These are phyloP conservation scores for Glaciozyma antarctica DNA, from an alignment of 768 basidiomycete species.

Conservation along the genomic window DNA sequence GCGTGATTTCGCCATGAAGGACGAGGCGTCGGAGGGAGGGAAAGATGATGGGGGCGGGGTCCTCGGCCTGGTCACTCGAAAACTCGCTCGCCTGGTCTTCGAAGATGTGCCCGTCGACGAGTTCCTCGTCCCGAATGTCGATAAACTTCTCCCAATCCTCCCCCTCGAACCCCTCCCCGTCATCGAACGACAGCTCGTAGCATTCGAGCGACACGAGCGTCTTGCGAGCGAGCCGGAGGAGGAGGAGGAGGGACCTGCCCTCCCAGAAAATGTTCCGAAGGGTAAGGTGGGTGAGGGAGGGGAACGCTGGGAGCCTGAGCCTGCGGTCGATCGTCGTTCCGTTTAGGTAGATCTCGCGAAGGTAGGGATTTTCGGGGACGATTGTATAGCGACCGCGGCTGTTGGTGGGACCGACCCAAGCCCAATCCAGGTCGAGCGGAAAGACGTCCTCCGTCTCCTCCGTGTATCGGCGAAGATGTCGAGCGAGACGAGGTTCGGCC, in stretches of 20 bases:
- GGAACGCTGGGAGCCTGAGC: background rate
- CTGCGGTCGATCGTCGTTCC: background rate
- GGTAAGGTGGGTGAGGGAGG: background rate
- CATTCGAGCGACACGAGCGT: conserved; percentile 5
- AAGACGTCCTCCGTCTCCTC: no score
- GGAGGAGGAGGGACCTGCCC: conserved; percentile 6
- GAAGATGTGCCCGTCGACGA: conserved; percentile 12
- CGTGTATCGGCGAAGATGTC: background rate
- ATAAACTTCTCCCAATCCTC: conserved; percentile 4
- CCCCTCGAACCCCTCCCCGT: background rate
- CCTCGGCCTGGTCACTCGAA: background rate
- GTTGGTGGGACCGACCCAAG: no score
- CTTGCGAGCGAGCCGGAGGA: conserved; percentile 18
- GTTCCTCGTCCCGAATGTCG: conserved; percentile 8
- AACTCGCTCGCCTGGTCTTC: background rate
- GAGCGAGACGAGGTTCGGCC: background rate
- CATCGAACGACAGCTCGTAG: background rate
- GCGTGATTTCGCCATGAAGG: background rate
- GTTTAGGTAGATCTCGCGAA: background rate
- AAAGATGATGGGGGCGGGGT: conserved; percentile 11
- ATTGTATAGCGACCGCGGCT: no score
- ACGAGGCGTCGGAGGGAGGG: background rate
- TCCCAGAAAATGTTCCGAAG: conserved; percentile 5
- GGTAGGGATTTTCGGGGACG: background rate
- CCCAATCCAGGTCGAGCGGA: no score